Base-by-base conservation (phyloP, 73 alveolate genomes). In the Paramecium pentaurelia region DNA sequence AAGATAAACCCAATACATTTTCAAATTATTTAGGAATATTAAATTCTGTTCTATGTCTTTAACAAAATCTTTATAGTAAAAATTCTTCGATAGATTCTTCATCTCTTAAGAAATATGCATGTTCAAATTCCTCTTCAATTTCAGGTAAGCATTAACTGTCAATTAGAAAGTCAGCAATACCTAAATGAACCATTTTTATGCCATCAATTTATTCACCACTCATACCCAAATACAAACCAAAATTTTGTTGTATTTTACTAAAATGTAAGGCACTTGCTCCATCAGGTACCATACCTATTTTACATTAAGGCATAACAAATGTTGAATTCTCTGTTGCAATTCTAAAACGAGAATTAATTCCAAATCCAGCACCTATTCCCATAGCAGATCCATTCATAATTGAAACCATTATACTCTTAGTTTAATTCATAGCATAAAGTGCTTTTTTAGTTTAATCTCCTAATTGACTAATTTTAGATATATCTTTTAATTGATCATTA, bases 231-330 rank as follows among this genome's bases (percentile, higher is more conserved):
- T 90, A 83, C 45, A 75, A 12, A 2, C 93, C 95, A 28, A 2
- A 86, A 16, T 93, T 93, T 20, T 71, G 1, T 28, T 84, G 86
- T 37, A 42, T 4, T 42, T 87, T 34, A 11, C 77, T 20, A 40
- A 93, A 71, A 28, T 28, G 77, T 36, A 32, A 44, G 8, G 93
- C 64, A n/a, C 96, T 20, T 6, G 95, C 96, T 30, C 88, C 85
- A 92, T 93, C 96, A 40, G 96, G 93, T 28, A 93, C 84, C 38
- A 42, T 44, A 3, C 96, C 96, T n/a, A 93, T 34, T 92, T 25
- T 37, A 42, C 86, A 77, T 49, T 93, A 94, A 8, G 96, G 96
- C 96, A 93, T 93, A 7, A 92, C 36, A 92, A 93, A 93, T 10
- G 10, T n/a, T 30, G 96, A 38, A 11, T 58, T 91, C 58, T 93